Conservation (phyloP, 1,284 basidiomycete genomes). For the Calocybe gambosa region DNA sequence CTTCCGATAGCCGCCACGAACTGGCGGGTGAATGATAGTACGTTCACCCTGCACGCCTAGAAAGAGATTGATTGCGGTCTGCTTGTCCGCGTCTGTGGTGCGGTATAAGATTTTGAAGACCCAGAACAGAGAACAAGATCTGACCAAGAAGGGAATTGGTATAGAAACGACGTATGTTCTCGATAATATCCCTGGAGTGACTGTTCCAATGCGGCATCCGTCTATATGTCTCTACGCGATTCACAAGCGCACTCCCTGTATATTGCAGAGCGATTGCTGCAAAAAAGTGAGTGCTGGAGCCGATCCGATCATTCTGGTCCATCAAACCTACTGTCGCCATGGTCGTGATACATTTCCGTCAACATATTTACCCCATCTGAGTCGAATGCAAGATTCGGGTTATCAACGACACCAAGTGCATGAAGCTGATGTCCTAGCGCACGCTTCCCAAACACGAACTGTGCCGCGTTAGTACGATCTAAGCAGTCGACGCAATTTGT, state of each 20-base stretch:
- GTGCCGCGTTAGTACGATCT: conserved; percentile 95
- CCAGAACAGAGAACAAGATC: conserved; percentile 8
- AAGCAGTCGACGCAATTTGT: conserved; percentile 96
- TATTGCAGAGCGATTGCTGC: conserved; percentile 93
- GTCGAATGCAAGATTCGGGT: conserved; percentile 85
- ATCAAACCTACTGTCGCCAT: conserved; percentile 77
- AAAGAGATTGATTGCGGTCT: conserved; percentile 96
- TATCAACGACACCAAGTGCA: conserved; percentile 84
- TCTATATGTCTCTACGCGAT: conserved; percentile 94
- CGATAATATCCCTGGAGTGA: conserved; percentile 95
- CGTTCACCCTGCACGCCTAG: conserved; percentile 74
- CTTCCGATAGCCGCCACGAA: conserved; percentile 65
- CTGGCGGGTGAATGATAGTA: conserved; percentile 37
- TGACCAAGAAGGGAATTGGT: conserved; percentile 87
- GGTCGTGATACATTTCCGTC: conserved; percentile 99
- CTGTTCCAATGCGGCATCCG: conserved; percentile 97
- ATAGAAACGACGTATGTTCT: conserved; percentile 94
- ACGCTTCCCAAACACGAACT: conserved; percentile 96
- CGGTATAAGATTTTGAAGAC: conserved; percentile 2
- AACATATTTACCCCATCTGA: conserved; percentile 96
- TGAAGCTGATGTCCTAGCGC: conserved; percentile 95
- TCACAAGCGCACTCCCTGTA: conserved; percentile 93
- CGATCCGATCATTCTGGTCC: neutral
- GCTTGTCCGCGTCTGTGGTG: conserved; percentile 87
- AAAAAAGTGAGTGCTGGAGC: neutral